A percentile compares a stretch with the other conserved stretches of the same genome.
Conservation (phyloP, 2,329 filamentous ascomycete genomes). For the Stylonectria norvegica region DNA sequence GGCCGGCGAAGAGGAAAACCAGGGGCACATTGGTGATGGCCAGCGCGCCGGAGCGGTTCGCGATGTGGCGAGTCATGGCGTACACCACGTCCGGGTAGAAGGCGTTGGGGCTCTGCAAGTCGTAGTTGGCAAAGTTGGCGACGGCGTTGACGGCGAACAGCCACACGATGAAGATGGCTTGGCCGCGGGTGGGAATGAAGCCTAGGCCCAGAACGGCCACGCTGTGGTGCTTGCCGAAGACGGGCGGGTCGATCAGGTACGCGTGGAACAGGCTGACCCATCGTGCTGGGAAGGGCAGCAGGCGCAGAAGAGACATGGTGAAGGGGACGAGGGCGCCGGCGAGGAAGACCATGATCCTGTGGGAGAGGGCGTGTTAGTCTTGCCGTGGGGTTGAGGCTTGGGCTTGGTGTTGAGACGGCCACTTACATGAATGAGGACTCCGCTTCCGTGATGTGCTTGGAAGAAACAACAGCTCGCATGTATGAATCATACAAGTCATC, state of each 20-base stretch:
- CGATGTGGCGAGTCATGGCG: conserved; percentile 34
- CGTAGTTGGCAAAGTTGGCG: conserved; percentile 30
- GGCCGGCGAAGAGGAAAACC: conserved; percentile 40
- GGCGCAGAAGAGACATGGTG: conserved; percentile 18
- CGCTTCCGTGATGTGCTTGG: conserved; percentile 3
- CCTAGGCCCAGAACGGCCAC: conserved; percentile 23
- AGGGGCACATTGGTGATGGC: conserved; percentile 41
- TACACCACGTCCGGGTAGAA: conserved; percentile 22
- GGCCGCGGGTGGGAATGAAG: conserved; percentile 39
- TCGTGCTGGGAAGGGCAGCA: conserved; percentile 15
- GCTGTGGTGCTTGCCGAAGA: conserved; percentile 23
- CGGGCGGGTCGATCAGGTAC: conserved; percentile 28
- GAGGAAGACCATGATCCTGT: conserved; percentile 20
- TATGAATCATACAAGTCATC: conserved; percentile 6
- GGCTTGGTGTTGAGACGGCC: background rate
- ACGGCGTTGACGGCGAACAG: conserved; percentile 38
- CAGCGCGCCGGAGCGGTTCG: conserved; percentile 40
- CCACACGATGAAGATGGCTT: conserved; percentile 41
- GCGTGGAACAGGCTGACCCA: conserved; percentile 21
- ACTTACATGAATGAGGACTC: conserved; percentile 21
- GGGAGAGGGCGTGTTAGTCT: background rate
- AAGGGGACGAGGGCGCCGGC: conserved; percentile 19
- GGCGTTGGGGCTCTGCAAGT: conserved; percentile 23
- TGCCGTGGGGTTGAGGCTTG: background rate
- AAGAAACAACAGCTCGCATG: conserved; percentile 7